phyloP scores from a whole-genome alignment of 345 rosid species.

The Microcos paniculata region DNA sequence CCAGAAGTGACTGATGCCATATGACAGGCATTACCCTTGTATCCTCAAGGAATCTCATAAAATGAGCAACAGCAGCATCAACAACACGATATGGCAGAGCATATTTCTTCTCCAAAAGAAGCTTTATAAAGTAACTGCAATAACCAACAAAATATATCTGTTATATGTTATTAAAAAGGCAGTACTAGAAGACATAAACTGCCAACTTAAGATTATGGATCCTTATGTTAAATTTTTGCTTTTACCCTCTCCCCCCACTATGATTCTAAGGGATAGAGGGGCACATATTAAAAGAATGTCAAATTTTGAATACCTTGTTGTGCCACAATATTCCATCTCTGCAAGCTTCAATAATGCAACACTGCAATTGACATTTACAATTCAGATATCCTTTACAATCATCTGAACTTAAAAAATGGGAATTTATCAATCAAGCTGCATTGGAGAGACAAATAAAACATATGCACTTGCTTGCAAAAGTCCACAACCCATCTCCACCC shows the following conservation, averaged over 20 bases:
- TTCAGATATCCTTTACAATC: background rate
- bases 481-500: background rate
- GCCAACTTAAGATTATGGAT: background rate
- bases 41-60: conserved; percentile 76
- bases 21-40: conserved; percentile 90
- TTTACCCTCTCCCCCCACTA: background rate
- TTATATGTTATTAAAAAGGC: background rate
- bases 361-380: conserved; percentile 48
- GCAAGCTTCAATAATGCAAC: conserved; percentile 78
- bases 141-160: background rate
- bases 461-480: background rate
- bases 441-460: background rate
- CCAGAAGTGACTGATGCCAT: conserved; percentile 96
- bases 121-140: conserved; percentile 87
- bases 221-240: background rate
- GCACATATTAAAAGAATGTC: background rate
- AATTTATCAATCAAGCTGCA: no score
- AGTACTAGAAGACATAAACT: background rate
- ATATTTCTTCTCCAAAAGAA: conserved; percentile 89
- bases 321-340: conserved; percentile 93
- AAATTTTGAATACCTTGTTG: conserved; percentile 69
- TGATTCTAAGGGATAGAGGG: background rate
- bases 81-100: conserved; percentile 82
- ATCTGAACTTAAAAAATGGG: background rate
- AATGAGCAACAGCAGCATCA: conserved; percentile 79